These are phyloP conservation scores for Trichocomaceae sp. DNA, from an alignment of 2,329 filamentous ascomycete genomes.

Conservation along the genomic window DNA sequence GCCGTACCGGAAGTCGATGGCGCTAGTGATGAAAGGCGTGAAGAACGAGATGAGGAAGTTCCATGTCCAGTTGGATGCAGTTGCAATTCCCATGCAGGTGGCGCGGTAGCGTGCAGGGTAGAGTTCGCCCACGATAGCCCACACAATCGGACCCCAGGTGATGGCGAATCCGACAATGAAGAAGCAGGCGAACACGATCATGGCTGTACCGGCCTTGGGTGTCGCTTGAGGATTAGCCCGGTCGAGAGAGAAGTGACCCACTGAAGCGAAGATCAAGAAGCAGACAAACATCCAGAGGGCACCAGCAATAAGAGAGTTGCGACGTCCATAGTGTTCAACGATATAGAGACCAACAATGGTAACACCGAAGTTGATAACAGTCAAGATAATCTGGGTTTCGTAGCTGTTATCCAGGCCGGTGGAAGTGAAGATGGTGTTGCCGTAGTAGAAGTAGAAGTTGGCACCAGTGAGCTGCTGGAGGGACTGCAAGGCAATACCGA, in stretches of 20 bases:
- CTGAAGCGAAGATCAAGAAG: constrained; percentile 52
- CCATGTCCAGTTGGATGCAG: constrained; percentile 71
- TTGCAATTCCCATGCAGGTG: constrained; percentile 70
- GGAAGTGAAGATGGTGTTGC: constrained; percentile 57
- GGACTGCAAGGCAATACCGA: constrained; percentile 42
- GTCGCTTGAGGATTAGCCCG: constrained; percentile 36
- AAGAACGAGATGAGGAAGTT: constrained; percentile 74
- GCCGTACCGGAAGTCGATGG: constrained; percentile 69
- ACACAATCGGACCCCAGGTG: constrained; percentile 60
- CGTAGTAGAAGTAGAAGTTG: constrained; percentile 49
- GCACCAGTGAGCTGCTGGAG: constrained; percentile 45
- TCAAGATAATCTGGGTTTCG: constrained; percentile 61
- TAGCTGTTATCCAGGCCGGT: constrained; percentile 62
- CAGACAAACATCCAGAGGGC: constrained; percentile 63
- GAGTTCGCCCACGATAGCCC: constrained; percentile 41
- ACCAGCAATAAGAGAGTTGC: constrained; percentile 60
- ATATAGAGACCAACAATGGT: constrained; percentile 64
- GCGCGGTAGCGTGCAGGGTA: constrained; percentile 52
- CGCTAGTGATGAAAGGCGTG: constrained; percentile 67
- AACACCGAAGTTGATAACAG: constrained; percentile 61
- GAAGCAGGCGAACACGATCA: constrained; percentile 67
- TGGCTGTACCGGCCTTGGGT: constrained; percentile 52
- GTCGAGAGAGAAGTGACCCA: constrained; percentile 46
- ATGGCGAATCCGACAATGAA: constrained; percentile 67
- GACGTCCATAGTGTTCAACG: constrained; percentile 63